Base-by-base conservation (phyloP, 2,329 filamentous ascomycete species). In the Diaporthe sp. region DNA sequence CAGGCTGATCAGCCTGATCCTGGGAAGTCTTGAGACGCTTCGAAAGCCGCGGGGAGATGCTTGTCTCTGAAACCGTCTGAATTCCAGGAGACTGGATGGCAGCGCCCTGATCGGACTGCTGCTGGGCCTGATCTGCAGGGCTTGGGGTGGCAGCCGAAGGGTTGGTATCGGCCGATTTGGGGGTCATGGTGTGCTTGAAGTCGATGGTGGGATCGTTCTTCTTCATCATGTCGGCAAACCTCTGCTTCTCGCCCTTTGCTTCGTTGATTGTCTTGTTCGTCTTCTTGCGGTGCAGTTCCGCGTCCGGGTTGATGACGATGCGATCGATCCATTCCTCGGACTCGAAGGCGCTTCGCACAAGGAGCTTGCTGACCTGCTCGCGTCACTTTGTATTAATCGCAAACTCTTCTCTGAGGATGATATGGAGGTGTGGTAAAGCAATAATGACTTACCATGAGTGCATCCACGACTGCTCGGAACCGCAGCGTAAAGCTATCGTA, bases 391-490 rank as follows among this genome's bases (percentile, higher is more conserved):
- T 34, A 7, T 65, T 3, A 65, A 19, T 10, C 13, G 25, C 4
- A 10, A 13, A 1, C 8, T 8, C 10, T 8, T 19, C 12, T n/a
- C n/a, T 8, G 9, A 4, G 10, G 1, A 9, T 4, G 3, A 34
- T 39, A 25, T 3, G 10, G n/a, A 4, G n/a, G 10, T 2, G 5
- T 37, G 9, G 28, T 4, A 3, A 0, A 10, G 12, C 2, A 28
- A 10, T 10, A 19, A 19, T 2, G 8, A 44, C 61, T 46, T n/a
- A 65, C 61, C 61, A 1, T 12, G 3, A 65, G 42, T 8, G 42
- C 42, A 10, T 46, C 25, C 9, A 46, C 61, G 17, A 65, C 61
- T 6, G 61, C 61, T 22, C 2, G n/a, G 39, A 46, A 62, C 0
- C 59, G 59, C 25, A 19, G 13, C 15, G 59, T 44, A 22, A 62